A percentile compares a stretch with the other conserved stretches of the same genome.
Evolutionary conservation across 1,139 yeast species (phyloP).

Genomic region (Taphrina deformans): DNA sequence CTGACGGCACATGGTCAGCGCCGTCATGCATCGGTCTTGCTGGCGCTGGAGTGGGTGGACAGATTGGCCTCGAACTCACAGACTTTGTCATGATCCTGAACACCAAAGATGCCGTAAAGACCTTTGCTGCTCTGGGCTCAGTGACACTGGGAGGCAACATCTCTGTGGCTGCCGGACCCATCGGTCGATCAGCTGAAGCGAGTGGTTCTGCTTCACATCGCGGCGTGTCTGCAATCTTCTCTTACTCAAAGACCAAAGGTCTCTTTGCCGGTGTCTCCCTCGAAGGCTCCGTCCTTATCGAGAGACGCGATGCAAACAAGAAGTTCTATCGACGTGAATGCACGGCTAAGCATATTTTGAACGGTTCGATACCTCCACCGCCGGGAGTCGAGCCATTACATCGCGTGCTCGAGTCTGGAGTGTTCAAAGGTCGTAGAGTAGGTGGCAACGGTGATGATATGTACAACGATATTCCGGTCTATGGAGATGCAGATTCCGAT

Average conservation of each 20-base stretch:
- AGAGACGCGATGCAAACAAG: constrained; percentile 94
- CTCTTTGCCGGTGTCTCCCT: constrained; percentile 95
- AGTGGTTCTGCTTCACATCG: constrained; percentile 92
- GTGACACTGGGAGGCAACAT: constrained; percentile 93
- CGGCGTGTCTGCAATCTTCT: constrained; percentile 84
- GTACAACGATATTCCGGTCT: constrained; percentile 67
- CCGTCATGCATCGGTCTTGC: constrained; percentile 95
- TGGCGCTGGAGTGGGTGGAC: constrained; percentile 89
- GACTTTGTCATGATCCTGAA: constrained; percentile 94
- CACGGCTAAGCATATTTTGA: constrained; percentile 77
- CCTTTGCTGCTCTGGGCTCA: constrained; percentile 92
- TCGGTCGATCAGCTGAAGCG: constrained; percentile 97
- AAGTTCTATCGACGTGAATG: constrained; percentile 87
- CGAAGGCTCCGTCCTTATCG: constrained; percentile 92
- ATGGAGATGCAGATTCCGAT: constrained; percentile 47
- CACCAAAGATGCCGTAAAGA: constrained; percentile 81
- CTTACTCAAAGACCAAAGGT: constrained; percentile 95
- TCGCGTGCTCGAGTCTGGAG: constrained; percentile 82
- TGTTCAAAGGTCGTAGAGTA: constrained; percentile 59
- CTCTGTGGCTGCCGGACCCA: constrained; percentile 97
- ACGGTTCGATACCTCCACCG: constrained; percentile 87
- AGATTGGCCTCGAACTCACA: constrained; percentile 92
- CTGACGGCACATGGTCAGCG: constrained; percentile 96
- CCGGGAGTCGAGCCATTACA: constrained; percentile 88
- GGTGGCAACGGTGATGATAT: constrained; percentile 63